A percentile compares a stretch with the other conserved stretches of the same genome.
phyloP scores from a whole-genome alignment of 2,329 filamentous ascomycete species.

The Sarocladium brachiariae region DNA sequence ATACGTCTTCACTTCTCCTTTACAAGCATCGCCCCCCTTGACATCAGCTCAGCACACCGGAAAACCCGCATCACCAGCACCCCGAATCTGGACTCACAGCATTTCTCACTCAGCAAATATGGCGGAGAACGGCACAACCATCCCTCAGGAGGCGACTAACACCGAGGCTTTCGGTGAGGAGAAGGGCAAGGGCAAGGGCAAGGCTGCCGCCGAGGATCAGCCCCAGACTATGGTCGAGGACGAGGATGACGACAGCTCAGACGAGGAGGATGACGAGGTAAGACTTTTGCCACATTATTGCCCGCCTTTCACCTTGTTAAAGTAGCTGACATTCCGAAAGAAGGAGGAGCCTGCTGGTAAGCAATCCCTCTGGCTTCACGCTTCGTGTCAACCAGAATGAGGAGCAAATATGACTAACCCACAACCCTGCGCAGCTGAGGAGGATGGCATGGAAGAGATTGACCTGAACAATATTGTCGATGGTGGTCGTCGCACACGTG shows the following conservation, averaged over 20 bases:
- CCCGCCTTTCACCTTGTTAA: neutral
- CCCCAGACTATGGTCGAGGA: slow-evolving; percentile 65
- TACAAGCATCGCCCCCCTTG: neutral
- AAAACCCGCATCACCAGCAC: no score
- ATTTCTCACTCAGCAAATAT: slow-evolving; percentile 25
- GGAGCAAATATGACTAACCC: neutral
- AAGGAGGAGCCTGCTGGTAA: slow-evolving; percentile 9
- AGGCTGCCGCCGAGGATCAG: slow-evolving; percentile 49
- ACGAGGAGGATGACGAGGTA: slow-evolving; percentile 36
- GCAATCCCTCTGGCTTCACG: neutral
- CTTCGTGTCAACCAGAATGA: neutral
- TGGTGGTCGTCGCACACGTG: slow-evolving; percentile 76
- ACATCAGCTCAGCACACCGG: slow-evolving; percentile 6
- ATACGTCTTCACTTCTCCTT: slow-evolving; percentile 4
- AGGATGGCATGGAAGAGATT: slow-evolving; percentile 86
- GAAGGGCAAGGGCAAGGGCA: slow-evolving; percentile 95
- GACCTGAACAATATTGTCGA: slow-evolving; percentile 81
- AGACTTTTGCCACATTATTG: neutral
- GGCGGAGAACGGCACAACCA: slow-evolving; percentile 43
- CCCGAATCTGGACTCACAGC: no score
- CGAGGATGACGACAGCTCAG: slow-evolving; percentile 56
- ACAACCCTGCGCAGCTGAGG: slow-evolving; percentile 37
- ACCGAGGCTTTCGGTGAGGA: slow-evolving; percentile 39
- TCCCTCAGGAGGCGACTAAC: slow-evolving; percentile 38
- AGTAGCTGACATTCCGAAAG: neutral